A percentile compares a stretch with the other conserved stretches of the same genome.
Evolutionary conservation across 1,284 basidiomycete genomes (phyloP).

Genomic region (Leccinum fuscescens): DNA sequence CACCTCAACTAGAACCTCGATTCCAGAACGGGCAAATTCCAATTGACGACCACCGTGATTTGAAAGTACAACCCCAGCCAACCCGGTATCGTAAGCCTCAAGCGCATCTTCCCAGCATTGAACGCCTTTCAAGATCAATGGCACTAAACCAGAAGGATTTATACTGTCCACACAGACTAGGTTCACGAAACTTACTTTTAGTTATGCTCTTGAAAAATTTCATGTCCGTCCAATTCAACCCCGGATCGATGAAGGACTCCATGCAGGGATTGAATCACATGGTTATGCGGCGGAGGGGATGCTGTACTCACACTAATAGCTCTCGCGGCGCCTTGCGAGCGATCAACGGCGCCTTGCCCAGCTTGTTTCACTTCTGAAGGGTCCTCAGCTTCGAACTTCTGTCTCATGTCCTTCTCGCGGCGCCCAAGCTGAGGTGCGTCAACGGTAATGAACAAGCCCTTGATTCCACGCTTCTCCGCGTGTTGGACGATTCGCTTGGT

Average conservation of each 20-base stretch:
- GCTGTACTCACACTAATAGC: constrained; percentile 77
- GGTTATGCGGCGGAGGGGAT: not conserved
- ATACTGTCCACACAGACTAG: not conserved
- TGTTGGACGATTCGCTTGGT: constrained; percentile 84
- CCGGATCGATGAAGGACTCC: constrained; percentile 91
- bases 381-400: constrained; percentile 89
- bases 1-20: constrained; percentile 89
- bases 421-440: constrained; percentile 92
- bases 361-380: constrained; percentile 65
- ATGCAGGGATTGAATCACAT: constrained; percentile 9
- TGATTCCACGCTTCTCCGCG: constrained; percentile 82
- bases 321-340: constrained; percentile 88
- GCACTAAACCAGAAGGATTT: constrained; percentile 53
- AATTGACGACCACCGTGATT: constrained; percentile 94
- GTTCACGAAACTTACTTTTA: constrained; percentile 52
- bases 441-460: constrained; percentile 87
- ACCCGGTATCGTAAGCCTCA: constrained; percentile 79
- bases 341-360: constrained; percentile 64
- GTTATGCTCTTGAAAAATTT: constrained; percentile 89
- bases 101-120: constrained; percentile 95
- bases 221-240: constrained; percentile 84
- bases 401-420: constrained; percentile 93
- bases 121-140: constrained; percentile 89
- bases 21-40: constrained; percentile 87
- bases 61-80: constrained; percentile 84